Evolutionary conservation across 1,284 basidiomycete species (phyloP).

Genomic region (Ganoderma sinense): DNA sequence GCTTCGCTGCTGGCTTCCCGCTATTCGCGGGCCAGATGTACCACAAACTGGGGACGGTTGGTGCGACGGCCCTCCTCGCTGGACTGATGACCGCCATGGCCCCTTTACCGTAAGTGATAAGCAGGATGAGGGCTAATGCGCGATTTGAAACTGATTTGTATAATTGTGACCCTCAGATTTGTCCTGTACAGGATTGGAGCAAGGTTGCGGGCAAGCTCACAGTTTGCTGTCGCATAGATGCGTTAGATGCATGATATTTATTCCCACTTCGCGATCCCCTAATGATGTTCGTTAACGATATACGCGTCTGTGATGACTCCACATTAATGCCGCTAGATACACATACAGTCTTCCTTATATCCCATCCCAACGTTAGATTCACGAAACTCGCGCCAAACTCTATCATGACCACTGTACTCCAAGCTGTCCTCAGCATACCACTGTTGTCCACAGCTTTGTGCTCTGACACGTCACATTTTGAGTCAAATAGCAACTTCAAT

Average conservation of each 20-base stretch:
- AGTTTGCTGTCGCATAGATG: constrained; percentile 37
- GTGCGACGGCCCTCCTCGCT: constrained; percentile 79
- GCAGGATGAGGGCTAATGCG: neutral
- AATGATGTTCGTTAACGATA: neutral
- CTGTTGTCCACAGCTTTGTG: too few relatives aligned
- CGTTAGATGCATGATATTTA: neutral
- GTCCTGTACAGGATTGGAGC: constrained; percentile 50
- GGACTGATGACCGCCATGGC: constrained; percentile 73
- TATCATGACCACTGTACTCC: neutral
- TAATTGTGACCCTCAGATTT: constrained; percentile 38
- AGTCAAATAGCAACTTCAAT: too few relatives aligned
- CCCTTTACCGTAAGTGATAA: constrained; percentile 69
- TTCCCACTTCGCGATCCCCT: neutral
- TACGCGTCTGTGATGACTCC: neutral
- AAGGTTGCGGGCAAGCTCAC: constrained; percentile 47
- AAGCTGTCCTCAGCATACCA: too few relatives aligned
- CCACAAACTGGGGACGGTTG: constrained; percentile 67
- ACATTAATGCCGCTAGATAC: neutral
- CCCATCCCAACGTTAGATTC: neutral
- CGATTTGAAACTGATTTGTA: neutral
- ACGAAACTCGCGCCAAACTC: neutral
- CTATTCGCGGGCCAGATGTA: constrained; percentile 74
- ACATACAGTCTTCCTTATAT: neutral
- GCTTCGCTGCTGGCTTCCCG: constrained; percentile 78
- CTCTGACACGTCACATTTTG: too few relatives aligned